phyloP scores from a whole-genome alignment of 2,329 filamentous ascomycete species.

The Teratosphaeria gauchensis region DNA sequence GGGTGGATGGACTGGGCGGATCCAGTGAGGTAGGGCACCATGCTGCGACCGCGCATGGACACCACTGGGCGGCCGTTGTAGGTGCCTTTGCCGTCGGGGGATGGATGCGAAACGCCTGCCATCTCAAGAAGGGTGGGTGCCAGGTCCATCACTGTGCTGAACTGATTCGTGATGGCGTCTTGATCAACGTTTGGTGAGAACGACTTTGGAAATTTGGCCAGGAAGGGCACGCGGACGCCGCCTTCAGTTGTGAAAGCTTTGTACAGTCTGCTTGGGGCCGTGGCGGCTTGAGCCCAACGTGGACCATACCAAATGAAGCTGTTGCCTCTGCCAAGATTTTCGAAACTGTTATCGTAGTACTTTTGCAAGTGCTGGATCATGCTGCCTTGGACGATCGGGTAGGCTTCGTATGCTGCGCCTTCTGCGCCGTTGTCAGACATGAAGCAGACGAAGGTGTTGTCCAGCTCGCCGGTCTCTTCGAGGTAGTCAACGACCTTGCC shows the following conservation, averaged over 20 bases:
- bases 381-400: constrained; percentile 46
- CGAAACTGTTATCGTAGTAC: constrained; percentile 49
- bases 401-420: constrained; percentile 49
- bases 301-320: constrained; percentile 54
- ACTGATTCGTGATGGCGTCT: constrained; percentile 39
- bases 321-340: constrained; percentile 49
- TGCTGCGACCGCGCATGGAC: constrained; percentile 41
- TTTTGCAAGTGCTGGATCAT: constrained; percentile 47
- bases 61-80: constrained; percentile 44
- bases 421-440: constrained; percentile 56
- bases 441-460: constrained; percentile 56
- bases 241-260: constrained; percentile 39
- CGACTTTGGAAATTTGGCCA: constrained; percentile 31
- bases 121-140: constrained; percentile 38
- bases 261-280: constrained; percentile 41
- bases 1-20: constrained; percentile 36
- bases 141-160: constrained; percentile 39
- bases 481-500: constrained; percentile 51
- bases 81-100: constrained; percentile 28
- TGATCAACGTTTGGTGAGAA: constrained; percentile 1
- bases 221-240: constrained; percentile 45
- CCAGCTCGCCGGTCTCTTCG: constrained; percentile 46
- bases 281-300: constrained; percentile 46
- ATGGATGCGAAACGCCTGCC: constrained; percentile 43
- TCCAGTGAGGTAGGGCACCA: constrained; percentile 34